Base-by-base conservation (phyloP, 2,329 filamentous ascomycete genomes). In the Fusarium denticulatum region DNA sequence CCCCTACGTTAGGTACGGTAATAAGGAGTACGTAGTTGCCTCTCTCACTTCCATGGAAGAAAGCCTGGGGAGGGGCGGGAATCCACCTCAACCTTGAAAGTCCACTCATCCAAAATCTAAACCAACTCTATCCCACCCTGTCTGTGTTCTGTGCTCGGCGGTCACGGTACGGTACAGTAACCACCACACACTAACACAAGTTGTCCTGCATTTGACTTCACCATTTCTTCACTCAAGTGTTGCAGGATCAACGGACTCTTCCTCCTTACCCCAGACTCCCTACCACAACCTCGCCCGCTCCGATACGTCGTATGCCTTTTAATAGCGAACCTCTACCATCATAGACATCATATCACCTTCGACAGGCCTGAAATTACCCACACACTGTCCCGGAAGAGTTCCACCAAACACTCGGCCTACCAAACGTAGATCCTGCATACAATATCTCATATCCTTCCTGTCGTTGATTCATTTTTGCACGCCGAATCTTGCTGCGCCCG, bases 31-130 rank as follows among this genome's bases (percentile, higher is more conserved):
- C 16, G 36, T 60, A 40, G 39, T 32, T 43, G 60, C 58, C 52
- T 30, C 50, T 34, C 32, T 43, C 37, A 60, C 34, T 69, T 53
- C 36, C 36, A 37, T 37, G 13, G 42, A 36, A 30, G 57, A 50
- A 55, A 46, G 62, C 47, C 28, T 64, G 34, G 64, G 60, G 69
- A 63, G 69, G 71, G 59, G 55, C 57, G 47, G 67, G 61, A 67
- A 56, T 71, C 71, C 71, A 73, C 71, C 46, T 46, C 58, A 52
- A 52, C 32, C 49, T 36, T 52, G 49, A 52, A 61, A 64, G 70
- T 60, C 71, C 71, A 73, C 71, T 68, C 66, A 60, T 64, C 53
- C 65, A 45, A 71, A 67, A 73, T 71, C 67, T 68, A 61, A 71
- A 53, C 66, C 47, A 67, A 64, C 63, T 45, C 45, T 67, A 58